A percentile compares a stretch with the other conserved stretches of the same genome.
These are phyloP conservation scores for Crotalaria pallida DNA, from an alignment of 306 rosid genomes.

Conservation along the genomic window DNA sequence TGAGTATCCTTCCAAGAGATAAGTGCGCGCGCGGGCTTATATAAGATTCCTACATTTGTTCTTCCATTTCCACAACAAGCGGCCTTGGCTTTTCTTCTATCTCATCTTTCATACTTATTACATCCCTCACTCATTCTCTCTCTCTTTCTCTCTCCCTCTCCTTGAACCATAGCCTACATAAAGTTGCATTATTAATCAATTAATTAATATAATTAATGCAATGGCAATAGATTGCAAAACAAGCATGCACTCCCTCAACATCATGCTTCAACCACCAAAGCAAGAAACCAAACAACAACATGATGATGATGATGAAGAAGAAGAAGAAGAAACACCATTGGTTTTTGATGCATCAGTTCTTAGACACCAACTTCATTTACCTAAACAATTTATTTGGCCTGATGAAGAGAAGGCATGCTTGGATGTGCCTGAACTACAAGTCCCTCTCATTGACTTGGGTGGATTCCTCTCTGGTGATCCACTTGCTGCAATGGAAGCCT, in stretches of 20 bases:
- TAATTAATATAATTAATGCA: slow-evolving; percentile 36
- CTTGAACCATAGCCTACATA: neutral
- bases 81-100: slow-evolving; percentile 86
- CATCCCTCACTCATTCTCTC: neutral
- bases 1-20: neutral
- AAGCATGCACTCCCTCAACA: slow-evolving; percentile 17
- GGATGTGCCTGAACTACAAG: slow-evolving; percentile 44
- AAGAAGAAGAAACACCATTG: slow-evolving; percentile 26
- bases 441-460: slow-evolving; percentile 59
- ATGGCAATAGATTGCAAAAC: slow-evolving; percentile 63
- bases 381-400: slow-evolving; percentile 84
- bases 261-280: slow-evolving; percentile 36
- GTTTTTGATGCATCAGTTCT: slow-evolving; percentile 75
- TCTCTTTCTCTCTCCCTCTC: slow-evolving; percentile 16
- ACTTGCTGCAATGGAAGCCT: slow-evolving; percentile 46
- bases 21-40: neutral
- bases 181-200: neutral
- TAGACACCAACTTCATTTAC: slow-evolving; percentile 44
- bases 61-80: slow-evolving; percentile 46
- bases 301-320: too few species aligned
- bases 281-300: slow-evolving; percentile 24
- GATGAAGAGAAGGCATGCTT: slow-evolving; percentile 62
- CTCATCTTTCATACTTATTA: slow-evolving; percentile 42
- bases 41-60: slow-evolving; percentile 72
- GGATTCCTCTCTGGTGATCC: slow-evolving; percentile 70